Conservation (phyloP, 1,139 yeast genomes). For the Geotrichum carabidarum region DNA sequence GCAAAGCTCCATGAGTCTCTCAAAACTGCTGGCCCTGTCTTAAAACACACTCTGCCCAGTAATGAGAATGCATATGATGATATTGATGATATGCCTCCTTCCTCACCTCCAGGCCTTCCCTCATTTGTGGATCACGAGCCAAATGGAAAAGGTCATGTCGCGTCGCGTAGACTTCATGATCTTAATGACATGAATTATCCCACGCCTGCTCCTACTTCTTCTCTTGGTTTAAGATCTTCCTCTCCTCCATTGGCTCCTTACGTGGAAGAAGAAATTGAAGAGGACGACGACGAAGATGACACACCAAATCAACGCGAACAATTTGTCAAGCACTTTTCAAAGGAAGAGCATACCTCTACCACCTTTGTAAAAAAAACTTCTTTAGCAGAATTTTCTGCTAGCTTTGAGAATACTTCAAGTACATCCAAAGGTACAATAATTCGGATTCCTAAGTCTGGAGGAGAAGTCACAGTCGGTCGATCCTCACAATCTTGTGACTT, state of each 20-base stretch:
- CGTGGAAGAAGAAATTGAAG: slow-evolving; percentile 7
- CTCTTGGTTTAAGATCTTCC: slow-evolving; percentile 23
- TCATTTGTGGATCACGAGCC: background rate
- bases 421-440: background rate
- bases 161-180: background rate
- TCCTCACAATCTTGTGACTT: slow-evolving; percentile 60
- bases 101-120: slow-evolving; percentile 9
- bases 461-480: slow-evolving; percentile 50
- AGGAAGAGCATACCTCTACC: background rate
- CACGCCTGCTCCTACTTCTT: slow-evolving; percentile 32
- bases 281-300: slow-evolving; percentile 13
- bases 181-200: slow-evolving; percentile 23
- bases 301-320: too few relatives aligned
- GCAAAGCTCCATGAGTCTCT: background rate
- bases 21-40: background rate
- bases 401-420: background rate
- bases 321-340: background rate
- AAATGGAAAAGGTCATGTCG: background rate
- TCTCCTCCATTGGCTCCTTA: slow-evolving; percentile 21
- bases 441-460: slow-evolving; percentile 34
- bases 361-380: background rate
- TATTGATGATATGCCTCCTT: slow-evolving; percentile 1
- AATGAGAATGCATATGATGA: background rate
- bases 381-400: background rate
- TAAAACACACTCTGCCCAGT: background rate